Evolutionary conservation across 768 basidiomycete genomes (phyloP).

Genomic region (Pisolithus sp.): DNA sequence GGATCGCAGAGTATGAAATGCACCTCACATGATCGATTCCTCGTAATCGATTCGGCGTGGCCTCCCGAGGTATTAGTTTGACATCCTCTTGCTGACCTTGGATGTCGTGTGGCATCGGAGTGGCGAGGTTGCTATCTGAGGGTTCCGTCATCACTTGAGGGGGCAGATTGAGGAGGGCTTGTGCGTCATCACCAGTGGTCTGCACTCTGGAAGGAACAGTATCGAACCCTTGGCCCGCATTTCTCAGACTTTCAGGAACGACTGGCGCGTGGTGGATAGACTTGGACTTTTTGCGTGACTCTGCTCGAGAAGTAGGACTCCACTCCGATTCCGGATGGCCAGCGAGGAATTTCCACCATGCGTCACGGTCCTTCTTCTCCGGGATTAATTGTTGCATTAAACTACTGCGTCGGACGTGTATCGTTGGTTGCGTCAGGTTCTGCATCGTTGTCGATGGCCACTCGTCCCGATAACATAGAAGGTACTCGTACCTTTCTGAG

Average conservation of each 20-base stretch:
- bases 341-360: conserved; percentile 75
- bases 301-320: conserved; percentile 34
- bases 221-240: neutral
- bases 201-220: neutral
- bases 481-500: conserved; percentile 44
- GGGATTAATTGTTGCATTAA: conserved; percentile 43
- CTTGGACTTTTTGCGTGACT: conserved; percentile 8
- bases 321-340: conserved; percentile 66
- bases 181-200: neutral
- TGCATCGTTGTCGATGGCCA: conserved; percentile 23
- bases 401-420: conserved; percentile 19
- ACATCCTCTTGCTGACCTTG: neutral
- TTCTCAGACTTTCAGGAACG: conserved; percentile 27
- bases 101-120: neutral
- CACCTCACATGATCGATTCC: conserved; percentile 62
- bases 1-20: neutral
- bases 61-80: conserved; percentile 41
- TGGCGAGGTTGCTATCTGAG: neutral
- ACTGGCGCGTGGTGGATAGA: conserved; percentile 27
- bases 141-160: neutral
- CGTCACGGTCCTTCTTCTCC: conserved; percentile 63
- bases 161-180: neutral
- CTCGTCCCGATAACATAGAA: neutral
- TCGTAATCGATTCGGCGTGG: conserved; percentile 49
- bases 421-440: conserved; percentile 64